Evolutionary conservation across 2,329 filamentous ascomycete species (phyloP), one percentile per base, ranked within the genome.

Genomic region (Corynespora cassiicola): DNA sequence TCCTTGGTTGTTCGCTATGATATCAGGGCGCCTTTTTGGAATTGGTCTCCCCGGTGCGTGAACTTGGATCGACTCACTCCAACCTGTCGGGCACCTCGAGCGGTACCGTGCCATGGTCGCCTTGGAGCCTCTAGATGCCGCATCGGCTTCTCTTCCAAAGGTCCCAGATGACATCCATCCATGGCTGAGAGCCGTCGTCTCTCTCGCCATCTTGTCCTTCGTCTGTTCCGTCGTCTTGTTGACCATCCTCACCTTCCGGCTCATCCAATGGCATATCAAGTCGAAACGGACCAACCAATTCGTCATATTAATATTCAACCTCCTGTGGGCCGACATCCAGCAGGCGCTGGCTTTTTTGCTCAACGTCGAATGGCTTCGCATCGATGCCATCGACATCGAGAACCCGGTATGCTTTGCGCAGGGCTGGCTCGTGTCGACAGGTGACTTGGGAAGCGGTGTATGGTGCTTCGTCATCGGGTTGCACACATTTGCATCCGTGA

Each of bases 391-490:
- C 11, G 54, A 75, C 2, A 79, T 83, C 1, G 74, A 74, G 2
- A 77, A 75, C 0, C 51, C 71, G 2, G 71, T 77, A 5, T 88
- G 85, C 65, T 78, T 77, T 52, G 76, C 76, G 0, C 85, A 89
- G 62, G 85, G 84, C n/a, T 83, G 84, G 71, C 81, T 88, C 31
- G 72, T 88, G 3, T 85, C 82, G 4, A 80, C 78, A 0, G 86
- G 85, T 19, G 84, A 87, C 56, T 56, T 88, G 36, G 75, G 82
- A 0, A 84, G 80, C 16, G 85, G 82, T 45, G 76, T 85, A 36
- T 88, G 86, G 61, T 84, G 87, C 48, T 77, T 81, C 2, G 70
- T 74, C 1, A 86, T 88, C 50, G 85, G 83, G 5, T 43, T 84
- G 0, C 84, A 88, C 56, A 87, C 85, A 0, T 87, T 85, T 50